phyloP scores from a whole-genome alignment of 148 eudicot genomes.

The Pharnaceum exiguum region DNA sequence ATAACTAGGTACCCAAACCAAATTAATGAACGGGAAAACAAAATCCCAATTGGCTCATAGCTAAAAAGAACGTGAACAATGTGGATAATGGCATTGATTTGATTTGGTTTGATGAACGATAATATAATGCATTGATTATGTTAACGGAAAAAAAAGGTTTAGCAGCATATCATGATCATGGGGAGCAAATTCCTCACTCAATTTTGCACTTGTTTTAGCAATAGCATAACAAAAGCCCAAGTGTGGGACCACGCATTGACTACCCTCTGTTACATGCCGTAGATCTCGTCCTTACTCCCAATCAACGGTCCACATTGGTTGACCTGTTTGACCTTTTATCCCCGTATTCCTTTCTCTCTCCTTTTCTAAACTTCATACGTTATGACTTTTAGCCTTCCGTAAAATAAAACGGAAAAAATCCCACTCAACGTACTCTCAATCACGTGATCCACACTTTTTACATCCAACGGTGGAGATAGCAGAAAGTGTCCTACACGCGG shows the following conservation, averaged over 20 bases:
- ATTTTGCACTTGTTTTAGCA: too few species aligned
- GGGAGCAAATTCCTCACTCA: too few species aligned
- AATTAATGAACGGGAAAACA: too few species aligned
- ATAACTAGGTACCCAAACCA: too few species aligned
- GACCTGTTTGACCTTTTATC: slow-evolving; percentile 25
- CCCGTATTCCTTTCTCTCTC: background rate
- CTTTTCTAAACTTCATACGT: slow-evolving; percentile 5
- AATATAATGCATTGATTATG: too few species aligned
- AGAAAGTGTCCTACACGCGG: background rate
- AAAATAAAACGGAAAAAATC: background rate
- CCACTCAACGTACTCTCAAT: background rate
- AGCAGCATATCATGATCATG: too few species aligned
- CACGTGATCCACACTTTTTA: background rate
- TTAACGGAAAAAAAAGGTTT: too few species aligned
- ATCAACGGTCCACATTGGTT: slow-evolving; percentile 32
- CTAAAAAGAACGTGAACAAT: too few species aligned
- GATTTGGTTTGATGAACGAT: too few species aligned
- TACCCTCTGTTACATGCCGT: slow-evolving; percentile 7
- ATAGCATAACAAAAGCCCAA: slow-evolving; percentile 6
- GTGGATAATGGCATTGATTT: too few species aligned
- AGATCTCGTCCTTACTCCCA: slow-evolving; percentile 18
- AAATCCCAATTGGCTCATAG: too few species aligned
- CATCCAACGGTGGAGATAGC: background rate
- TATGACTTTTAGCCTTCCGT: slow-evolving; percentile 16
- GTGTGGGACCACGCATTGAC: slow-evolving; percentile 19